Percentiles rank a stretch among this genome's conserved stretches.
Evolutionary conservation across 2,329 filamentous ascomycete genomes (phyloP).

Genomic region (Aspergillus transmontanensis): DNA sequence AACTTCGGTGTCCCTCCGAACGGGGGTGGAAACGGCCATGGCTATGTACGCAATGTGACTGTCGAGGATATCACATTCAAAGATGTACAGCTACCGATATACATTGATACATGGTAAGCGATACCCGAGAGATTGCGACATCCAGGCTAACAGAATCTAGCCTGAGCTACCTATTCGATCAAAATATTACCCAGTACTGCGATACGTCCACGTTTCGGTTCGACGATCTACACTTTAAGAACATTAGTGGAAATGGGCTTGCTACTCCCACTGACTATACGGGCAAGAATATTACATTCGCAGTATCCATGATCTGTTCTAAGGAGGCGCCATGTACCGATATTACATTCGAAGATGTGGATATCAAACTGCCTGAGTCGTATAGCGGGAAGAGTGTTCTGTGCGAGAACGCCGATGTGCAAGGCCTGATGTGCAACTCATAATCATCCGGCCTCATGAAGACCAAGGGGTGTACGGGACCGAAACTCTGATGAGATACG

Average conservation of each 20-base stretch:
- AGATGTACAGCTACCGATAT: not conserved
- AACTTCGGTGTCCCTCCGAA: slow-evolving; percentile 4
- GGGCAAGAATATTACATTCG: slow-evolving; percentile 7
- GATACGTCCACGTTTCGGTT: not conserved
- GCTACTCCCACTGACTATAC: slow-evolving; percentile 2
- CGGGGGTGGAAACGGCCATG: slow-evolving; percentile 5
- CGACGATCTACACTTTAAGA: not conserved
- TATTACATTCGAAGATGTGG: not conserved
- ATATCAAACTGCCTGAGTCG: not conserved
- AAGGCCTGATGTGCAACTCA: not conserved
- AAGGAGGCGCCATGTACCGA: slow-evolving; percentile 1
- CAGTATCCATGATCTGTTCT: slow-evolving; percentile 7
- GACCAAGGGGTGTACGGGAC: no score
- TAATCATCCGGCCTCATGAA: no score
- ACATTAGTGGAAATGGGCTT: slow-evolving; percentile 1
- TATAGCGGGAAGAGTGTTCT: not conserved
- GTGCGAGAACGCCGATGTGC: slow-evolving; percentile 5
- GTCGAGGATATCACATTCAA: not conserved
- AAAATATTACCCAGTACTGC: slow-evolving; percentile 2
- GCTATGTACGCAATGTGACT: slow-evolving; percentile 2
- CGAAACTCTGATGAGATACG: no score
- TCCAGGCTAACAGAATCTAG: not conserved
- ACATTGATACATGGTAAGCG: not conserved
- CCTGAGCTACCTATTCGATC: not conserved
- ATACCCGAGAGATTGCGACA: accelerated